phyloP scores from a whole-genome alignment of 345 rosid species.

The Syzygium aqueum region DNA sequence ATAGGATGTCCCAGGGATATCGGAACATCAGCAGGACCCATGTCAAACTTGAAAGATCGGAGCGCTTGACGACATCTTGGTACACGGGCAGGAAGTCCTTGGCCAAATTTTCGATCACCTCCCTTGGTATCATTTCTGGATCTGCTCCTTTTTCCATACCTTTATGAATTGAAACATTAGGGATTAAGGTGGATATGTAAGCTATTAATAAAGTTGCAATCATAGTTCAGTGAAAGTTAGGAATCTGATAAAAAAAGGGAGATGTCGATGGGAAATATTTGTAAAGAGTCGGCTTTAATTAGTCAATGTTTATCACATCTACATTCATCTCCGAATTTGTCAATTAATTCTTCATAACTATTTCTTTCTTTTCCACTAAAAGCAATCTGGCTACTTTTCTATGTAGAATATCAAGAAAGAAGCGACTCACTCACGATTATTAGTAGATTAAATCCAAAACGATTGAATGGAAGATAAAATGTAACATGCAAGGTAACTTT shows the following conservation, averaged over 20 bases:
- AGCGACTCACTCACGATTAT: too few relatives aligned
- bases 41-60: conserved; percentile 17
- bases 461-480: neutral
- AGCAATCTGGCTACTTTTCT: too few relatives aligned
- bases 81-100: conserved; percentile 10
- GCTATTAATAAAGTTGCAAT: neutral
- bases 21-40: conserved; percentile 21
- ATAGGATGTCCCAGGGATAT: conserved; percentile 25
- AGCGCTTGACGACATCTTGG: conserved; percentile 7
- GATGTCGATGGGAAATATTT: too few relatives aligned
- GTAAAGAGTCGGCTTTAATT: too few relatives aligned
- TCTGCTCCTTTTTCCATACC: neutral
- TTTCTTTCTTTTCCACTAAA: too few relatives aligned
- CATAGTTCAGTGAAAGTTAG: neutral
- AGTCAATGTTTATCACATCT: too few relatives aligned
- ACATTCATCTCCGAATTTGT: too few relatives aligned
- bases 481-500: conserved; percentile 1
- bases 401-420: too few relatives aligned
- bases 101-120: conserved; percentile 5
- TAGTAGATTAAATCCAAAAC: too few relatives aligned
- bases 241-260: neutral
- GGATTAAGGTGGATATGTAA: neutral
- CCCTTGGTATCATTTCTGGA: conserved; percentile 6
- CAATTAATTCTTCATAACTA: too few relatives aligned
- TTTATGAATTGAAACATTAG: neutral